Evolutionary conservation across 2,329 filamentous ascomycete genomes (phyloP).

Genomic region (Geosmithia flava): DNA sequence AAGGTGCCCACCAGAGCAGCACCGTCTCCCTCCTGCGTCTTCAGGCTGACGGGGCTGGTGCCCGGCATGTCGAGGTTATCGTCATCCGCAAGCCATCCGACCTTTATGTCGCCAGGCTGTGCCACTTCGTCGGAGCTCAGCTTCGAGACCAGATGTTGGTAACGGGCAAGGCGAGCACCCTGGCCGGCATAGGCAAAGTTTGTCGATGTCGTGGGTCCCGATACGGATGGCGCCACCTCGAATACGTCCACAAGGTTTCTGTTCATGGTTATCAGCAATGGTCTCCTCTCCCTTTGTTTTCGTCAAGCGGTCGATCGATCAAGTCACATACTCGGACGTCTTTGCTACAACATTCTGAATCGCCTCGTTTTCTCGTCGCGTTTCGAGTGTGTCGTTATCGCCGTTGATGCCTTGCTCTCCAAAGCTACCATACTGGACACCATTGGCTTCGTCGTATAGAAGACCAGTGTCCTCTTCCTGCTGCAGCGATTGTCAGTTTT

Average conservation of each 20-base stretch:
- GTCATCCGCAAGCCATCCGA: constrained; percentile 44
- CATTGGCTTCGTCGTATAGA: constrained; percentile 48
- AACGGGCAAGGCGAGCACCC: constrained; percentile 42
- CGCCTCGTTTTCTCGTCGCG: constrained; percentile 51
- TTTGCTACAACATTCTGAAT: constrained; percentile 50
- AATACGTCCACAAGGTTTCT: constrained; percentile 60
- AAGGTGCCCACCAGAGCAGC: constrained; percentile 45
- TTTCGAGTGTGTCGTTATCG: constrained; percentile 48
- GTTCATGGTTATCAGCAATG: constrained; percentile 5
- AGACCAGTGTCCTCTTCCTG: constrained; percentile 46
- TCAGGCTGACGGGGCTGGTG: constrained; percentile 19
- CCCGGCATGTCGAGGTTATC: constrained; percentile 32
- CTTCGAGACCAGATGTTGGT: constrained; percentile 50
- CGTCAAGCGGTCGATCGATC: not conserved
- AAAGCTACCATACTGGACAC: constrained; percentile 51
- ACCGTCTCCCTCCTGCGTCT: constrained; percentile 18
- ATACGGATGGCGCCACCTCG: constrained; percentile 41
- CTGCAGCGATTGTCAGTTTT: constrained; percentile 3
- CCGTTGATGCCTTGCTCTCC: constrained; percentile 39
- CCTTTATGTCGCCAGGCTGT: constrained; percentile 27
- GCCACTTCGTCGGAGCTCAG: constrained; percentile 33
- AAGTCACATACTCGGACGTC: constrained; percentile 44
- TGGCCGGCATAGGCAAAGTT: constrained; percentile 39
- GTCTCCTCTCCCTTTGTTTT: no score
- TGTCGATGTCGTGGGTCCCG: constrained; percentile 9